Percentiles rank a stretch among this genome's conserved stretches.
These are phyloP conservation scores for Tricholoma matsutake DNA, from an alignment of 768 basidiomycete species.

Conservation along the genomic window DNA sequence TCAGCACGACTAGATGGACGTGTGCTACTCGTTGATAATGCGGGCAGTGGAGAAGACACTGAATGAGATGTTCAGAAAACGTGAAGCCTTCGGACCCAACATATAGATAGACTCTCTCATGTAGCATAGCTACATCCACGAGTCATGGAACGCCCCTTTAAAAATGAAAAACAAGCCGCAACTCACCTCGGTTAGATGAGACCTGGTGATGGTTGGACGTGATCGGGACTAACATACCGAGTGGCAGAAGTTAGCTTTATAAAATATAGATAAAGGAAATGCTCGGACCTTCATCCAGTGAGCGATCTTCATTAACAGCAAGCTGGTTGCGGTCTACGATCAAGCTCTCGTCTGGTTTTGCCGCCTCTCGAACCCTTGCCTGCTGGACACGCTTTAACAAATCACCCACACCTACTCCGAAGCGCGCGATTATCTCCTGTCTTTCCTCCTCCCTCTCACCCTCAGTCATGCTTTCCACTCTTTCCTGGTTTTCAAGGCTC, in stretches of 20 bases:
- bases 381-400: conserved; percentile 54
- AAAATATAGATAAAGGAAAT: background rate
- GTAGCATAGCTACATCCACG: background rate
- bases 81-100: background rate
- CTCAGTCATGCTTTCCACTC: conserved; percentile 65
- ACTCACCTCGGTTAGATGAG: conserved; percentile 12
- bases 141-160: background rate
- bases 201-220: conserved; percentile 9
- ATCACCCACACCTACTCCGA: conserved; percentile 65
- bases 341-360: conserved; percentile 2
- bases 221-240: conserved; percentile 10
- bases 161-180: background rate
- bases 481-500: conserved; percentile 61
- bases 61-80: conserved; percentile 13
- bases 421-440: conserved; percentile 62
- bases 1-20: conserved; percentile 59
- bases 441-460: conserved; percentile 67
- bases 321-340: background rate
- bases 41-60: conserved; percentile 40
- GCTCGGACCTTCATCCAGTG: conserved; percentile 18
- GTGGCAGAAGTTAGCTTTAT: background rate
- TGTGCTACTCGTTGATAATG: conserved; percentile 46
- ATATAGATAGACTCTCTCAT: background rate
- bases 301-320: background rate
- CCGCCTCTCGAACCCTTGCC: conserved; percentile 37